Percentiles rank a stretch among this genome's conserved stretches.
Evolutionary conservation across 2,329 filamentous ascomycete species (phyloP).

Genomic region (Monascus ruber): DNA sequence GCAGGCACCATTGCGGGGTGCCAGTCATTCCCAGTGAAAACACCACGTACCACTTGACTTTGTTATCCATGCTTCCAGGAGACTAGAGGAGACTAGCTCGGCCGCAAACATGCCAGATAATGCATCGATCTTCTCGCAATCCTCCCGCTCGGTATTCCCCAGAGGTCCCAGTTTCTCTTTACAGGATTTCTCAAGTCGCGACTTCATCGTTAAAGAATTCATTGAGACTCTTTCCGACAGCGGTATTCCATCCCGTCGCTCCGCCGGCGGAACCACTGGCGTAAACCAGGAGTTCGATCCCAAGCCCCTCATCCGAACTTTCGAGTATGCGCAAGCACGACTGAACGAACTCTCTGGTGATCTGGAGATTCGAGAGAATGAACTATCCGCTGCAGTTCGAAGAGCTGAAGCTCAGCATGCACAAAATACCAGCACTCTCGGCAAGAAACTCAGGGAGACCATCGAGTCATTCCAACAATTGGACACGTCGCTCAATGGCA

Average conservation of each 20-base stretch:
- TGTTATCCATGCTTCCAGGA: slow-evolving; percentile 2
- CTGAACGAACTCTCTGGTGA: slow-evolving; percentile 54
- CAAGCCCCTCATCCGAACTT: slow-evolving; percentile 90
- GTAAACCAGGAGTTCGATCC: slow-evolving; percentile 63
- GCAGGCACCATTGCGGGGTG: too few relatives aligned
- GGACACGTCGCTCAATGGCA: slow-evolving; percentile 66
- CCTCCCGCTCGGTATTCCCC: slow-evolving; percentile 59
- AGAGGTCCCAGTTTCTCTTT: slow-evolving; percentile 74
- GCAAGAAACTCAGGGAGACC: slow-evolving; percentile 79
- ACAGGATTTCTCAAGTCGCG: slow-evolving; percentile 76
- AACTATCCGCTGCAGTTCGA: slow-evolving; percentile 77
- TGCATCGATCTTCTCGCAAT: slow-evolving; percentile 29
- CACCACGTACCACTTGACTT: too few relatives aligned
- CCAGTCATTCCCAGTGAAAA: too few relatives aligned
- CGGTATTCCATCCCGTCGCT: slow-evolving; percentile 66
- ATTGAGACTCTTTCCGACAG: slow-evolving; percentile 84
- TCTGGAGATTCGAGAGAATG: slow-evolving; percentile 79
- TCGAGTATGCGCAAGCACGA: slow-evolving; percentile 58
- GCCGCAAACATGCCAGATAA: slow-evolving; percentile 26
- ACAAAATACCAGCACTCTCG: slow-evolving; percentile 76
- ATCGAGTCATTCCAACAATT: slow-evolving; percentile 86
- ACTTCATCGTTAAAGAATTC: slow-evolving; percentile 98
- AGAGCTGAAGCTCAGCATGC: slow-evolving; percentile 87
- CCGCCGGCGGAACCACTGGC: slow-evolving; percentile 40
- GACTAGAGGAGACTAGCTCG: slow-evolving; percentile 1